Evolutionary conservation across 163 green algal species (phyloP), one percentile per base, ranked within the genome.

Genomic region (Smithsoniella earleae): DNA sequence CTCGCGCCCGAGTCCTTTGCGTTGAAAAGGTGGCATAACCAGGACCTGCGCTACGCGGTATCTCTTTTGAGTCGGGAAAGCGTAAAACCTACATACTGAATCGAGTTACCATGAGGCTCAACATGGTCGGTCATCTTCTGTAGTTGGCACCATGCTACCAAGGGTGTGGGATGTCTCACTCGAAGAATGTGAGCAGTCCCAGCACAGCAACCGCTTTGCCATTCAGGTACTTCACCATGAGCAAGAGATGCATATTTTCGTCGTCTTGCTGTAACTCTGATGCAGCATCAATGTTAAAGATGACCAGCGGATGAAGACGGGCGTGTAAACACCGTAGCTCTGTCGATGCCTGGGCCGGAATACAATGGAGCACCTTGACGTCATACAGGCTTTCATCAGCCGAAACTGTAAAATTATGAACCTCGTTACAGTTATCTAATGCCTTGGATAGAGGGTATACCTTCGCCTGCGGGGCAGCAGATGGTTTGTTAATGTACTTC

Each of bases 1-100:
- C 8, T 30, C 58, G 25, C 58, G 58, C 16, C 58, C 58, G n/a
- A 69, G 31, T 30, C 58, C 58, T 6, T n/a, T 5, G 3, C 25
- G 20, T 33, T 69, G 58, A 4, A 43, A 5, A 3, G 58, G 58
- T 33, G 58, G 58, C 58, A 69, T 37, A 6, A 69, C 25, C 27
- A 69, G 58, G n/a, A 69, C 34, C 25, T 69, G 58, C 18, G 58
- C 58, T n/a, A 69, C 58, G 25, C 58, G 58, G 20, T 69, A 69
- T 33, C 58, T 37, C 16, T 43, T 36, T 33, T 30, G 18, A 0
- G 25, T 69, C 25, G 58, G 58, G 58, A 43, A 69, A 22, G 58
- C 58, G 20, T 69, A 69, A 16, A 69, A 69, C 58, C 58, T 69
- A 31, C 58, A 69, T 16, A 64, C 6, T n/a, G n/a, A n/a, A n/a